phyloP scores from a whole-genome alignment of 305 asterid species.

The Plantago lanceolata region DNA sequence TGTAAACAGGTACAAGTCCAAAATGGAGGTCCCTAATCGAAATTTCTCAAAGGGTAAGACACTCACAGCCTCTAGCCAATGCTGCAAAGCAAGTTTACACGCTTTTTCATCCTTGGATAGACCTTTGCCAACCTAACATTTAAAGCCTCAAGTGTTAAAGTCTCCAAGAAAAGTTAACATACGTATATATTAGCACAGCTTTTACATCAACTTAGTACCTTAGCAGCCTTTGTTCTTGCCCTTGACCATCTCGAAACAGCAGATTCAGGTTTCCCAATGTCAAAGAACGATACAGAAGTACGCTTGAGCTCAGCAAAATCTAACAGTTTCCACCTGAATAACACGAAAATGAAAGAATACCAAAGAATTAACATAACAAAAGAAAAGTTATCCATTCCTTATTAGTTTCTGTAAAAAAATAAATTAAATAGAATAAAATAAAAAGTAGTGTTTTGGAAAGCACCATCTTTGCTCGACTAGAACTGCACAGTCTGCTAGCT shows the following conservation, averaged over 20 bases:
- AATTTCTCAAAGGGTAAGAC: slow-evolving; percentile 13
- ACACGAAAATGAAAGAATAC: neutral
- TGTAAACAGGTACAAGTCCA: neutral
- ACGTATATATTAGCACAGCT: neutral
- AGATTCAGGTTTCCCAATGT: slow-evolving; percentile 67
- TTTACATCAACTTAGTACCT: slow-evolving; percentile 31
- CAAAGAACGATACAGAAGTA: slow-evolving; percentile 70
- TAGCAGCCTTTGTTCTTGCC: slow-evolving; percentile 69
- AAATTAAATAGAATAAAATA: too few species aligned
- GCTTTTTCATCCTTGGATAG: slow-evolving; percentile 72
- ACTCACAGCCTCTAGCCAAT: slow-evolving; percentile 97
- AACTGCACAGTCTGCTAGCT: slow-evolving; percentile 17
- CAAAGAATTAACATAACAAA: neutral
- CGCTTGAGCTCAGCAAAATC: slow-evolving; percentile 76
- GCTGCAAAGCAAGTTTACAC: slow-evolving; percentile 89
- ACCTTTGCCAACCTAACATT: slow-evolving; percentile 75
- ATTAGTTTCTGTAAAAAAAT: neutral
- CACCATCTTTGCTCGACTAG: slow-evolving; percentile 18
- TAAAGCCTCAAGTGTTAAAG: neutral
- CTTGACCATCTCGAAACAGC: slow-evolving; percentile 84
- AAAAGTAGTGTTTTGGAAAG: neutral
- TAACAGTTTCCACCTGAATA: slow-evolving; percentile 78
- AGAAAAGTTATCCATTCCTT: neutral
- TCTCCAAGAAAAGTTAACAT: neutral
- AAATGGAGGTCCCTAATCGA: neutral